Conservation (phyloP, 345 rosid species). For the Microcos paniculata region DNA sequence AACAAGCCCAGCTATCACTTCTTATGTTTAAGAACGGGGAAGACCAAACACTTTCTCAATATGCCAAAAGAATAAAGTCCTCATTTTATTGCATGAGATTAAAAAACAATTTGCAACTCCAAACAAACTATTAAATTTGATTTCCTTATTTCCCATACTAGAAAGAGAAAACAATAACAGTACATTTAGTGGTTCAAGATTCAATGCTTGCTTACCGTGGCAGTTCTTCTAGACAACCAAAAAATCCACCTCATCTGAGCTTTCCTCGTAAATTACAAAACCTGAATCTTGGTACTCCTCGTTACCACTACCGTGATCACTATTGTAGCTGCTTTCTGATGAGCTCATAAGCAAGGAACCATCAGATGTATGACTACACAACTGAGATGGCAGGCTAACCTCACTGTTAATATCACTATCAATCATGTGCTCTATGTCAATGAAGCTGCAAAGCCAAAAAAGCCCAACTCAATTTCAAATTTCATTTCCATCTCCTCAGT, state of each 20-base stretch:
- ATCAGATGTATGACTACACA: conserved; percentile 42
- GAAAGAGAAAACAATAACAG: conserved; percentile 8
- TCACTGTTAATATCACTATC: conserved; percentile 56
- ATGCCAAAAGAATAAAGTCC: conserved; percentile 2
- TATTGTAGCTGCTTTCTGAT: conserved; percentile 63
- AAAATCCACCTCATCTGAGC: conserved; percentile 67
- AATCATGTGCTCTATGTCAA: conserved; percentile 53
- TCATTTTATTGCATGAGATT: neutral
- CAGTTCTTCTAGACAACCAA: conserved; percentile 33
- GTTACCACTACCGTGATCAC: conserved; percentile 67
- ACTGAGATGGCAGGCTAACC: conserved; percentile 40
- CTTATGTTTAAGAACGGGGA: neutral
- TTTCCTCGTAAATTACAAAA: conserved; percentile 47
- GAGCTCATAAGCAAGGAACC: conserved; percentile 47
- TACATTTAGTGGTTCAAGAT: conserved; percentile 8
- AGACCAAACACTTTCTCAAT: neutral
- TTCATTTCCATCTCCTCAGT: conserved; percentile 8
- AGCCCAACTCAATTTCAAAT: conserved; percentile 9
- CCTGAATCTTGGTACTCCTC: conserved; percentile 60
- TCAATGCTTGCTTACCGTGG: conserved; percentile 6
- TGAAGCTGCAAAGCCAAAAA: conserved; percentile 53
- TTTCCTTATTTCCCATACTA: neutral
- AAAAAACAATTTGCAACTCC: neutral
- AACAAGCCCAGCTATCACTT: neutral
- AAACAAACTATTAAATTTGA: neutral